These are phyloP conservation scores for Pseudonitzschia pungens DNA, from an alignment of 108 stramenopile genomes.

Conservation along the genomic window DNA sequence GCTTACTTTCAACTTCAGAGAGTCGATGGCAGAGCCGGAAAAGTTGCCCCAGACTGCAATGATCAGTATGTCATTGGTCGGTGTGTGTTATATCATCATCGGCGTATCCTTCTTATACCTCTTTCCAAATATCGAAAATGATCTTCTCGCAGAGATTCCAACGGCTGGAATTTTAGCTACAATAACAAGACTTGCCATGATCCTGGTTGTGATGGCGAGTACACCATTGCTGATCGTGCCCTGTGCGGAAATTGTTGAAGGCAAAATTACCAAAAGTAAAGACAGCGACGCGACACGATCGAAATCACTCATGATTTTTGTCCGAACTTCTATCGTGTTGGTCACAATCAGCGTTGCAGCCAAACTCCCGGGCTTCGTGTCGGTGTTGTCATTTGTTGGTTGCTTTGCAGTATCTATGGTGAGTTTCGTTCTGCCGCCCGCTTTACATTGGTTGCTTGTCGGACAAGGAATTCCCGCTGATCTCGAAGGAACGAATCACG, in stretches of 20 bases:
- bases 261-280: slow-evolving; percentile 41
- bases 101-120: slow-evolving; percentile 55
- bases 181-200: slow-evolving; percentile 57
- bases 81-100: slow-evolving; percentile 48
- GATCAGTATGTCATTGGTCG: slow-evolving; percentile 55
- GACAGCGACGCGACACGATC: not conserved
- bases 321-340: slow-evolving; percentile 47
- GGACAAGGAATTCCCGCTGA: slow-evolving; percentile 9
- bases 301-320: slow-evolving; percentile 27
- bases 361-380: slow-evolving; percentile 70
- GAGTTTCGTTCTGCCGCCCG: slow-evolving; percentile 69
- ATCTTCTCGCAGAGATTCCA: slow-evolving; percentile 72
- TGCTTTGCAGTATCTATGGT: slow-evolving; percentile 73
- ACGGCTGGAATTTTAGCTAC: slow-evolving; percentile 40
- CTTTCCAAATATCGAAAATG: slow-evolving; percentile 65
- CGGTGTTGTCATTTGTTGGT: slow-evolving; percentile 70
- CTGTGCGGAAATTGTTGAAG: slow-evolving; percentile 75
- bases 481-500: not conserved
- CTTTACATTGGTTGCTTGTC: slow-evolving; percentile 38
- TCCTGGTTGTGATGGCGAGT: slow-evolving; percentile 59
- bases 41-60: slow-evolving; percentile 43
- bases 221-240: slow-evolving; percentile 77
- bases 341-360: slow-evolving; percentile 44
- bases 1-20: slow-evolving; percentile 59
- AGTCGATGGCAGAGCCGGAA: slow-evolving; percentile 72